Conservation (phyloP, 352 stramenopile species). For the Phytopythium vexans region DNA sequence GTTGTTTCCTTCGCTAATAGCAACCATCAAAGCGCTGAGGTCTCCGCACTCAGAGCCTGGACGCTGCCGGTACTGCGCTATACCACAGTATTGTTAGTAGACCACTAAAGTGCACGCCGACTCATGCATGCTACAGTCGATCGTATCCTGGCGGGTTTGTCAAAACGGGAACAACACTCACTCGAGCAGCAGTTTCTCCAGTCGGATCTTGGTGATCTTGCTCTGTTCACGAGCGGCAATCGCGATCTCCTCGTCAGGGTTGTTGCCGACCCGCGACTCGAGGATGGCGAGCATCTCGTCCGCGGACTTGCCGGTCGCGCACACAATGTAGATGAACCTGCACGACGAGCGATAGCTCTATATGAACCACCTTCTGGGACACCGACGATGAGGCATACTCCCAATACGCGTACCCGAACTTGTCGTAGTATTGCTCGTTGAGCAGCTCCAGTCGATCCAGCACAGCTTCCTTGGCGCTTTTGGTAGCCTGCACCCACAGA, state of each 20-base stretch:
- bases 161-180: slow-evolving; percentile 19
- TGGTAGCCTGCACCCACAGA: slow-evolving; percentile 36
- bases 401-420: slow-evolving; percentile 60
- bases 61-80: no score
- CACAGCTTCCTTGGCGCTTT: slow-evolving; percentile 38
- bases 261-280: slow-evolving; percentile 50
- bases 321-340: slow-evolving; percentile 83
- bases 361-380: background rate
- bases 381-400: slow-evolving; percentile 20
- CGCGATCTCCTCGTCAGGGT: slow-evolving; percentile 37
- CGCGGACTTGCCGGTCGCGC: slow-evolving; percentile 72
- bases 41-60: no score
- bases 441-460: slow-evolving; percentile 61
- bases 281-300: slow-evolving; percentile 73
- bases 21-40: no score
- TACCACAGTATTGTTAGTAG: no score
- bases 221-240: slow-evolving; percentile 65
- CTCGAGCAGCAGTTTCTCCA: slow-evolving; percentile 62
- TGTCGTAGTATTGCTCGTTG: slow-evolving; percentile 66
- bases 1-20: no score
- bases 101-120: no score
- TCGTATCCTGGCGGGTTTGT: no score
- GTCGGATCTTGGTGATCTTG: slow-evolving; percentile 76
- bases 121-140: no score
- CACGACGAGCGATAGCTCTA: background rate